Evolutionary conservation across 257 asterid species (phyloP).

Genomic region (Primulina tabacum): DNA sequence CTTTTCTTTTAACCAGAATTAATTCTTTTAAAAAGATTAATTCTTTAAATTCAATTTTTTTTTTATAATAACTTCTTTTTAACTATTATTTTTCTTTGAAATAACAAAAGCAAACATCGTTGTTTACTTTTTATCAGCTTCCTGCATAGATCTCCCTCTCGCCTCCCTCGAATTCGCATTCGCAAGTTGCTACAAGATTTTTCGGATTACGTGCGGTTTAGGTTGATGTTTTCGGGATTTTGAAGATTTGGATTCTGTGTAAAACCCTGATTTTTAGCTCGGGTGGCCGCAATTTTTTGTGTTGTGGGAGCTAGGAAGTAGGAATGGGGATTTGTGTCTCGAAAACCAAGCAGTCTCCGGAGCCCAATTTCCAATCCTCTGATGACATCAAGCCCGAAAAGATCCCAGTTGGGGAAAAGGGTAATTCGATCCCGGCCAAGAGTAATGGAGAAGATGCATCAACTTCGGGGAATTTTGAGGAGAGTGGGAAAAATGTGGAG

Average conservation of each 20-base stretch:
- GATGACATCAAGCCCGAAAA: not conserved
- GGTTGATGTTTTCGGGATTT: slow-evolving; percentile 27
- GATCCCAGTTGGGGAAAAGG: slow-evolving; percentile 12
- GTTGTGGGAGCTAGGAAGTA: not conserved
- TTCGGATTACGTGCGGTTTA: slow-evolving; percentile 25
- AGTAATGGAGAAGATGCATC: slow-evolving; percentile 17
- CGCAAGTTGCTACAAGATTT: not conserved
- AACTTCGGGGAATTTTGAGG: slow-evolving; percentile 21
- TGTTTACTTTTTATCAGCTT: slow-evolving; percentile 24
- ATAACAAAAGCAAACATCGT: slow-evolving; percentile 23
- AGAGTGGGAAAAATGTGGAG: slow-evolving; percentile 22
- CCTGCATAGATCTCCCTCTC: slow-evolving; percentile 31
- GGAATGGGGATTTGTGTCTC: not conserved
- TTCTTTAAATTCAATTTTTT: slow-evolving; percentile 9
- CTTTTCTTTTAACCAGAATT: slow-evolving; percentile 15
- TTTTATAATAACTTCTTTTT: not conserved
- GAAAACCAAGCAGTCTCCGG: not conserved
- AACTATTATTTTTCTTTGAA: not conserved
- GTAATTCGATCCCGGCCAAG: slow-evolving; percentile 18
- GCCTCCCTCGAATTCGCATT: slow-evolving; percentile 12
- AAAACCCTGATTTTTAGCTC: slow-evolving; percentile 15
- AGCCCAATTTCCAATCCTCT: not conserved
- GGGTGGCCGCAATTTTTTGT: not conserved
- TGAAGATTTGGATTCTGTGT: slow-evolving; percentile 17
- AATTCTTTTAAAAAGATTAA: not conserved